Evolutionary conservation across 352 stramenopile genomes (phyloP).

Genomic region (Pythium scleroteichum): DNA sequence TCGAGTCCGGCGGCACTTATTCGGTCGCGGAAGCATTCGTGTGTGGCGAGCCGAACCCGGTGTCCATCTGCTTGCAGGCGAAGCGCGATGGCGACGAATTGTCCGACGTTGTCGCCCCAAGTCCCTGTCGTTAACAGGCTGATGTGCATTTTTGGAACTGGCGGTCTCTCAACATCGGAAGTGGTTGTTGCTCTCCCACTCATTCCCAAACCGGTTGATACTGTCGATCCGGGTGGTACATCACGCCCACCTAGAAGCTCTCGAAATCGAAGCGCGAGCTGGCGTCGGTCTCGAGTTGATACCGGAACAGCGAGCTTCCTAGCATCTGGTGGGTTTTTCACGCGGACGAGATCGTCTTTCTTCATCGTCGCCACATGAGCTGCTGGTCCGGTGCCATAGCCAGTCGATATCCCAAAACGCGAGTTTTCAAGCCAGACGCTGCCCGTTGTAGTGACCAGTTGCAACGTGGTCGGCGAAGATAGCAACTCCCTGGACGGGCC

Average conservation of each 20-base stretch:
- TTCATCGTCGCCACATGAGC: constrained; percentile 47
- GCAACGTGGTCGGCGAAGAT: constrained; percentile 64
- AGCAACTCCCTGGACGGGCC: constrained; percentile 46
- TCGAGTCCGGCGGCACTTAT: constrained; percentile 59
- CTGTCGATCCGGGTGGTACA: too few species aligned
- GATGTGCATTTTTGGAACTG: constrained; percentile 41
- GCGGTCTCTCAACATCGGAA: too few species aligned
- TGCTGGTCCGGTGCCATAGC: constrained; percentile 36
- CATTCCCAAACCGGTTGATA: too few species aligned
- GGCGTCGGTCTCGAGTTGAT: constrained; percentile 34
- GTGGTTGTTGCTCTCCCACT: too few species aligned
- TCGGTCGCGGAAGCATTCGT: constrained; percentile 60
- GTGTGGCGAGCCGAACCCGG: constrained; percentile 87
- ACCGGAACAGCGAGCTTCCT: constrained; percentile 42
- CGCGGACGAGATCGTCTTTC: constrained; percentile 29
- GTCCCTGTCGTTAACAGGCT: constrained; percentile 60
- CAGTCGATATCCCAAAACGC: constrained; percentile 32
- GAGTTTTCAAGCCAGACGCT: constrained; percentile 46
- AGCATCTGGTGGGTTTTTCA: constrained; percentile 18
- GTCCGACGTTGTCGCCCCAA: constrained; percentile 65
- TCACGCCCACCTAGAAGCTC: constrained; percentile 39
- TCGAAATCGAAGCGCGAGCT: constrained; percentile 37
- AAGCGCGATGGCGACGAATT: constrained; percentile 69
- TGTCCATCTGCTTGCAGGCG: constrained; percentile 79
- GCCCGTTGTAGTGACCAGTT: constrained; percentile 60